These are phyloP conservation scores for Articulospora tetracladia DNA, from an alignment of 495 filamentous ascomycete species.

Conservation along the genomic window DNA sequence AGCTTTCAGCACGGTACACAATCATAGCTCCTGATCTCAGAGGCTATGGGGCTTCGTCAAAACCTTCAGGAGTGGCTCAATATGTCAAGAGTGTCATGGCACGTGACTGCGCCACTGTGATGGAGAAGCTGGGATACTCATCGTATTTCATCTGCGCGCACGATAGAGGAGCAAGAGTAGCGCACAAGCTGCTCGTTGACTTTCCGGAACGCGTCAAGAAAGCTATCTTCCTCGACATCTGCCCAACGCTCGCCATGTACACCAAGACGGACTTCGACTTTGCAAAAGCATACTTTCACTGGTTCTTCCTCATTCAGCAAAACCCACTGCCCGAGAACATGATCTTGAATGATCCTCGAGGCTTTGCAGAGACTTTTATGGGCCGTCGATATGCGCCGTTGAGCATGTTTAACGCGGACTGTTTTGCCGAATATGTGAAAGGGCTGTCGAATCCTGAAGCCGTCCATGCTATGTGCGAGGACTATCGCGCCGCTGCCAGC, in stretches of 20 bases:
- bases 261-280: conserved; percentile 26
- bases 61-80: conserved; percentile 21
- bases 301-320: conserved; percentile 40
- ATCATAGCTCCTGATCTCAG: conserved; percentile 35
- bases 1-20: conserved; percentile 27
- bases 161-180: conserved; percentile 36
- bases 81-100: conserved; percentile 37
- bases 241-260: conserved; percentile 36
- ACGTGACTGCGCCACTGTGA: conserved; percentile 29
- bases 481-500: conserved; percentile 34
- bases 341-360: conserved; percentile 25
- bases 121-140: conserved; percentile 25
- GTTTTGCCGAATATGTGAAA: conserved; percentile 6
- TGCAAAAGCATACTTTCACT: conserved; percentile 37
- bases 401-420: conserved; percentile 25
- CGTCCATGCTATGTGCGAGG: conserved; percentile 38
- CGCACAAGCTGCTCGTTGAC: conserved; percentile 33
- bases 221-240: conserved; percentile 36
- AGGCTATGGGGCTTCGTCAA: conserved; percentile 37
- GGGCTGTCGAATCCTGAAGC: conserved; percentile 23
- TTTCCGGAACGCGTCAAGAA: conserved; percentile 28
- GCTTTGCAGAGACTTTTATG: conserved; percentile 26
- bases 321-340: conserved; percentile 32
- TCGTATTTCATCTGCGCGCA: conserved; percentile 31
- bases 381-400: conserved; percentile 17